These are phyloP conservation scores for Lachnellula suecica DNA, from an alignment of 2,329 filamentous ascomycete species.

Conservation along the genomic window DNA sequence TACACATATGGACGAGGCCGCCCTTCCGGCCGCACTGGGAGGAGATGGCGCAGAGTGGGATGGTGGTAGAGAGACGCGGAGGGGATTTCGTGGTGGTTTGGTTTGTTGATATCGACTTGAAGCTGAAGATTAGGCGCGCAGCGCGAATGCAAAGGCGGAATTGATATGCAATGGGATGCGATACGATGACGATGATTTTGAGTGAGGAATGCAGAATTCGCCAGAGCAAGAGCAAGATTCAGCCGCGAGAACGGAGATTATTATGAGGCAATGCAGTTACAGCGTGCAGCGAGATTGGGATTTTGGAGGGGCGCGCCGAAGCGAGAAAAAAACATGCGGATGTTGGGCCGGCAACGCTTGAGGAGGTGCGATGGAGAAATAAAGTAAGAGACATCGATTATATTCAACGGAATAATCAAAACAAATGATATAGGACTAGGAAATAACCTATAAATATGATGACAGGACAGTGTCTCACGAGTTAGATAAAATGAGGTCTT, in stretches of 20 bases:
- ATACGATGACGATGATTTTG: constrained; percentile 11
- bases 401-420: too few species aligned
- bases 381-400: too few species aligned
- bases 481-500: too few species aligned
- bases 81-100: constrained; percentile 5
- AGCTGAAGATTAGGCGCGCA: constrained; percentile 20
- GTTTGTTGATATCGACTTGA: constrained; percentile 14
- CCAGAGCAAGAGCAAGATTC: too few species aligned
- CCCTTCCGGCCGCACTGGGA: constrained; percentile 17
- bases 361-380: too few species aligned
- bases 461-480: too few species aligned
- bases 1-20: constrained; percentile 22
- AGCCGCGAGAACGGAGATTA: constrained; percentile 12
- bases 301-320: background rate
- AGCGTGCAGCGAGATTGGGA: constrained; percentile 1
- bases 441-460: too few species aligned
- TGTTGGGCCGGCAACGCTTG: too few species aligned
- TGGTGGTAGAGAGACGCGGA: constrained; percentile 1
- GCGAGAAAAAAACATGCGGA: too few species aligned
- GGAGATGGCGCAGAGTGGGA: constrained; percentile 2
- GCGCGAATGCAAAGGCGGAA: constrained; percentile 17
- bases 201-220: constrained; percentile 17
- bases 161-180: constrained; percentile 2
- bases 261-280: constrained; percentile 8
- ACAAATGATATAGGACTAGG: too few species aligned